Evolutionary conservation across 179 eudicot genomes (phyloP).

Genomic region (Nepenthes alata): DNA sequence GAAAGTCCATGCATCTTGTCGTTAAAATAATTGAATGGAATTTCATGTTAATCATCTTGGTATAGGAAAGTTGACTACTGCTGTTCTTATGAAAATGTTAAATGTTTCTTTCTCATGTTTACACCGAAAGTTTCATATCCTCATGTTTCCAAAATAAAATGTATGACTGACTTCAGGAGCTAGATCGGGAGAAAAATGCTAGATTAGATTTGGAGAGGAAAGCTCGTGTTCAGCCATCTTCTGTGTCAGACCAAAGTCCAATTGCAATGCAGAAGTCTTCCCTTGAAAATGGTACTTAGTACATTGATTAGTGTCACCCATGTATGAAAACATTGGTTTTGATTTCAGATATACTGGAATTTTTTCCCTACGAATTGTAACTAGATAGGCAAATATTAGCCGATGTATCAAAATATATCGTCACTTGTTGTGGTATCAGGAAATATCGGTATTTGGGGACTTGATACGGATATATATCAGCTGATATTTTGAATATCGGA

Average conservation of each 20-base stretch:
- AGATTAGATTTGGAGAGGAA: constrained; percentile 70
- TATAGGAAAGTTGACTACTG: neutral
- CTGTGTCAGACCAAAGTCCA: constrained; percentile 44
- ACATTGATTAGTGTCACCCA: neutral
- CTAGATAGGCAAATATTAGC: too few relatives aligned
- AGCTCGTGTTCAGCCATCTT: constrained; percentile 44
- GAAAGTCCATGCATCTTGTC: too few relatives aligned
- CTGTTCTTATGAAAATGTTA: neutral
- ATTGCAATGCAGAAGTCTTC: constrained; percentile 40
- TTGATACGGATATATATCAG: too few relatives aligned
- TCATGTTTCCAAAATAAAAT: neutral
- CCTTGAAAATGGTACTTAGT: constrained; percentile 55
- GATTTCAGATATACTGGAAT: too few relatives aligned
- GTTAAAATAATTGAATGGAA: too few relatives aligned
- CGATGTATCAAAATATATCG: too few relatives aligned
- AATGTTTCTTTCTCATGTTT: neutral
- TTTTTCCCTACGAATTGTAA: too few relatives aligned
- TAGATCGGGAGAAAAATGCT: constrained; percentile 75
- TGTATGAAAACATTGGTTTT: too few relatives aligned
- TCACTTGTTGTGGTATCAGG: too few relatives aligned
- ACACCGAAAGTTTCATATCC: neutral
- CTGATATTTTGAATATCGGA: too few relatives aligned
- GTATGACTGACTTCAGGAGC: constrained; percentile 33
- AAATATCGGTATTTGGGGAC: too few relatives aligned
- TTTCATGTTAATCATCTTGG: too few relatives aligned